Evolutionary conservation across 495 filamentous ascomycete genomes (phyloP).

Genomic region (Amorphotheca resinae): DNA sequence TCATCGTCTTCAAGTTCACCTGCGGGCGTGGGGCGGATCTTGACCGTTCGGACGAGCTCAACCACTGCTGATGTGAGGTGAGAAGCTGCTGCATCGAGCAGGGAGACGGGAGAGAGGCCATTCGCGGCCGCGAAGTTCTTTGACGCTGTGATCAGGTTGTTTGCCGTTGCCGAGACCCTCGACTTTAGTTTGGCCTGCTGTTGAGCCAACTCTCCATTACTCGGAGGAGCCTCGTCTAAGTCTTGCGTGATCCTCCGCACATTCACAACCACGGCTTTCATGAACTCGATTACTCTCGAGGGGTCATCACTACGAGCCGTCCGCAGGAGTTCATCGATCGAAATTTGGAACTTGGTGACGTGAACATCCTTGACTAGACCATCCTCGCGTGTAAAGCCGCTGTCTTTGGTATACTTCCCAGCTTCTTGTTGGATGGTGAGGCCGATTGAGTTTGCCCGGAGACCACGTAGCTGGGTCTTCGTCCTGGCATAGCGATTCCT

Average conservation of each 20-base stretch:
- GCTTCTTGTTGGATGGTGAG: slow-evolving; percentile 55
- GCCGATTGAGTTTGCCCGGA: slow-evolving; percentile 69
- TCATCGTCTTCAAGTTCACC: slow-evolving; percentile 69
- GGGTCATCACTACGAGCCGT: slow-evolving; percentile 61
- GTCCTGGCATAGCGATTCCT: slow-evolving; percentile 74
- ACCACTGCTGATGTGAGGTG: slow-evolving; percentile 78
- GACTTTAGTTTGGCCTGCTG: slow-evolving; percentile 57
- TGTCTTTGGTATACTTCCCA: slow-evolving; percentile 49
- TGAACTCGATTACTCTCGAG: slow-evolving; percentile 56
- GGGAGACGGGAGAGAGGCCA: slow-evolving; percentile 85
- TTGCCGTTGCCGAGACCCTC: slow-evolving; percentile 77
- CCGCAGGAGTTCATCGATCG: slow-evolving; percentile 84
- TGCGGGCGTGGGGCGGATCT: slow-evolving; percentile 62
- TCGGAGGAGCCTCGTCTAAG: slow-evolving; percentile 45
- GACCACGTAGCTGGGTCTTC: slow-evolving; percentile 71
- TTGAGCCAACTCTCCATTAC: slow-evolving; percentile 31
- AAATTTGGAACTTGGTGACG: slow-evolving; percentile 89
- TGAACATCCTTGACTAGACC: slow-evolving; percentile 83
- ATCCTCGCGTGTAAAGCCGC: slow-evolving; percentile 54
- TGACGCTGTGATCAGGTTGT: slow-evolving; percentile 86
- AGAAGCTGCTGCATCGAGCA: slow-evolving; percentile 90
- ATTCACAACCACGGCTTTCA: slow-evolving; percentile 69
- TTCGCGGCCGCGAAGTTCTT: slow-evolving; percentile 74
- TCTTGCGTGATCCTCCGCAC: slow-evolving; percentile 74
- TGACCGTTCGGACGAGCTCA: slow-evolving; percentile 69